Evolutionary conservation across 106 monocot genomes (phyloP), one percentile per base, ranked within the genome.

Genomic region (Triglochin maritima): DNA sequence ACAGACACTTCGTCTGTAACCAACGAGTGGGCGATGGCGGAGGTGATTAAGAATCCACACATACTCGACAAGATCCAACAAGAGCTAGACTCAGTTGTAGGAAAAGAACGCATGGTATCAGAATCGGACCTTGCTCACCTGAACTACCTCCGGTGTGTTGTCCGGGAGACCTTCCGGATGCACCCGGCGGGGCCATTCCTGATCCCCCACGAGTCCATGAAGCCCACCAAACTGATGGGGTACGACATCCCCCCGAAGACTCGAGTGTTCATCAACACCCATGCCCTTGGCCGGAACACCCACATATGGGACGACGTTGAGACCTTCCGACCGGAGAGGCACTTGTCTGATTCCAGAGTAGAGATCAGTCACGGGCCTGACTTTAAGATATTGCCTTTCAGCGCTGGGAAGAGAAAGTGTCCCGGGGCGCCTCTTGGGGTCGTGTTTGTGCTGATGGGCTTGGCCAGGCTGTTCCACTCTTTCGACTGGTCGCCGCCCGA

Each of bases 101-200:
- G 96, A 42, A 67, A 57, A 0, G 70, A 76, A 45, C 73, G 96
- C 0, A 69, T 79, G 68, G 85, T 86, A 3, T 2, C 17, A 0
- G 96, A 98, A 45, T 69, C 86, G 0, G 96, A 98, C 79, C 77
- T 98, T 2, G 44, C 71, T 16, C 62, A 76, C 3, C 74, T 98
- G 3, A 68, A 72, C 63, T 98, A 98, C 80, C 96, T 98, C 62
- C 79, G 81, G n/a, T 91, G 91, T 58, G 80, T 98, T 9, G 96
- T 90, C 2, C 67, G 87, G 0, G 96, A 98, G 67, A 87, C 96
- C 51, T 90, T 98, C 67, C 81, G 96, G 11, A 69, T 88, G 70
- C 96, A 98, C 80, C 91, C 96, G 7, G 90, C 88, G 15, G 87
- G 87, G 12, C 91, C 96, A 0, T 90, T 98, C 61, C 81, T 98